Conservation (phyloP, 164 flowering plant genomes). For the Stephania cephalantha region DNA sequence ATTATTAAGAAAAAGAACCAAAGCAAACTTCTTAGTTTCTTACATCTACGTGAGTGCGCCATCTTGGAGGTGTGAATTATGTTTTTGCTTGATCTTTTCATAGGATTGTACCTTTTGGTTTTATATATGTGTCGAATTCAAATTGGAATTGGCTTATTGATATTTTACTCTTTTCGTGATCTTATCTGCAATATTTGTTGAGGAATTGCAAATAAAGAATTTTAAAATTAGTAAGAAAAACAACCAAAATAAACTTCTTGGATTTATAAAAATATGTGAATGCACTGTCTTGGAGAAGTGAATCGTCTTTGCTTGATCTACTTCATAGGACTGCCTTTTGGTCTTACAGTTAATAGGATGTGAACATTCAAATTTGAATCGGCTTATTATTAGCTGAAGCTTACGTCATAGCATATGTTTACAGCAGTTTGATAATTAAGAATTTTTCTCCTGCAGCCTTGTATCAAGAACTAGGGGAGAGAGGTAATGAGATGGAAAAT, state of each 20-base stretch:
- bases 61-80: no score
- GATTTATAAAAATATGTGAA: neutral
- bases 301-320: neutral
- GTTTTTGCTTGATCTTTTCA: no score
- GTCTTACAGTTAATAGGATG: neutral
- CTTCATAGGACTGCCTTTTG: neutral
- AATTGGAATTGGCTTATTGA: no score
- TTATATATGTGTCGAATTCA: no score
- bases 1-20: no score
- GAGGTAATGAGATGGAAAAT: conserved; percentile 75
- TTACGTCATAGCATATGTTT: neutral
- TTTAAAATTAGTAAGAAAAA: neutral
- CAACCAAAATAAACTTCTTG: neutral
- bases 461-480: conserved; percentile 75
- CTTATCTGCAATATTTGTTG: neutral
- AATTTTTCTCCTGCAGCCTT: conserved; percentile 43
- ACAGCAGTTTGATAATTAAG: neutral
- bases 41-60: no score
- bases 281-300: neutral
- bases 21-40: no score
- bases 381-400: neutral
- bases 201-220: neutral
- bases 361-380: neutral
- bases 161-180: neutral
- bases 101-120: no score